phyloP scores from a whole-genome alignment of 805 yeast species.

The Saturnispora kantuleensis region DNA sequence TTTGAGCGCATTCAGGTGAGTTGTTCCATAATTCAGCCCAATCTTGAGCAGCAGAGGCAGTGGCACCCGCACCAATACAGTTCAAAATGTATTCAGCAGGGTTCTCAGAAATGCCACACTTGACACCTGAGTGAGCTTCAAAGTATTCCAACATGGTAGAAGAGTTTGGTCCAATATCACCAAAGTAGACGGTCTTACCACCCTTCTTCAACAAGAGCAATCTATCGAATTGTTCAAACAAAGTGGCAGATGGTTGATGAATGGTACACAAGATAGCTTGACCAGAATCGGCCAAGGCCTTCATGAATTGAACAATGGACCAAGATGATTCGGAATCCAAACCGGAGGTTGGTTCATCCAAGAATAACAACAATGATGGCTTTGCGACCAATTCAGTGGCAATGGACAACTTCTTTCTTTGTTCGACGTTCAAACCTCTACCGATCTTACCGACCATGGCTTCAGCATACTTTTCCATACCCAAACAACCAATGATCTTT shows the following conservation, averaged over 20 bases:
- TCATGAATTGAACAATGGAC: slow-evolving; percentile 44
- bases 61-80: slow-evolving; percentile 76
- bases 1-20: slow-evolving; percentile 24
- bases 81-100: slow-evolving; percentile 72
- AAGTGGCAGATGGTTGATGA: slow-evolving; percentile 40
- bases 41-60: slow-evolving; percentile 48
- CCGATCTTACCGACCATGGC: slow-evolving; percentile 40
- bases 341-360: slow-evolving; percentile 56
- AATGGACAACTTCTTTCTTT: slow-evolving; percentile 42
- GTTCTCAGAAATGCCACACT: slow-evolving; percentile 52
- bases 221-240: slow-evolving; percentile 36
- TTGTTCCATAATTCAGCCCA: slow-evolving; percentile 58
- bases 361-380: slow-evolving; percentile 41
- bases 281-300: slow-evolving; percentile 40
- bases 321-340: slow-evolving; percentile 49
- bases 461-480: slow-evolving; percentile 38
- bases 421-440: slow-evolving; percentile 43
- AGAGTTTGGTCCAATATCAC: slow-evolving; percentile 42
- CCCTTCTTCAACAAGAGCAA: slow-evolving; percentile 39
- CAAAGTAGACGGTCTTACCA: slow-evolving; percentile 44
- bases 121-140: slow-evolving; percentile 49
- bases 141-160: slow-evolving; percentile 35
- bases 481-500: slow-evolving; percentile 30
- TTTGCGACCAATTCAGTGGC: slow-evolving; percentile 48
- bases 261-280: slow-evolving; percentile 49